Evolutionary conservation across 257 asterid genomes (phyloP), one percentile per base, ranked within the genome.

Genomic region (Galeopsis tetrahit): DNA sequence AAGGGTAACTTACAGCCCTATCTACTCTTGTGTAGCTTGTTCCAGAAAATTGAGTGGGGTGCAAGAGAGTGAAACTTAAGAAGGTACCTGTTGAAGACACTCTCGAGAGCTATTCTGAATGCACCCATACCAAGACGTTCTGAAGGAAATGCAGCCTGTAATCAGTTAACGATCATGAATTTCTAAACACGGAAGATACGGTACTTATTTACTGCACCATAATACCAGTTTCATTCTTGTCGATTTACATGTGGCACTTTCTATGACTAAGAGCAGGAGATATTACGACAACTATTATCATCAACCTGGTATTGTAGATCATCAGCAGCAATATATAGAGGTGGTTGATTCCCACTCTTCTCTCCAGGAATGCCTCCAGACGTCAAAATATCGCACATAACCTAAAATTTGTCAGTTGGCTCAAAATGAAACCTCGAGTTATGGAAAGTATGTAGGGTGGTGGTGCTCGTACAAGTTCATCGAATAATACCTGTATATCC

Each of bases 81-180:
- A 52, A 74, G 10, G 33, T 68, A 85, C 91, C 91, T 82, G 84
- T 82, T 86, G 80, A 84, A 88, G 73, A 88, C 79, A 71, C 86
- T 83, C 81, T 85, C 89, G 46, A 88, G 89, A 38, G 94, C 88
- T 60, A 78, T 85, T 72, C 90, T 81, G 72, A 87, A 87, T 63
- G 93, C 90, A 52, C 93, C 93, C 83, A 85, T 79, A 69, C 93
- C 93, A 57, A 88, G 90, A 52, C 90, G 90, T 81, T 88, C 82
- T 2, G 82, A 80, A 44, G 90, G 90, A 80, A 88, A 88, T 32
- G 89, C 89, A 64, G 90, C 94, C 90, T 87, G 80, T 65, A 69
- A 63, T 61, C 33, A 63, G 63, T 67, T 31, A 66, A 62, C 40
- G 3, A 28, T 39, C 3, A 9, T 21, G 60, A 52, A 35, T 33